Percentiles rank a stretch among this genome's conserved stretches.
Evolutionary conservation across 495 filamentous ascomycete species (phyloP).

Genomic region (Neurospora sp.): DNA sequence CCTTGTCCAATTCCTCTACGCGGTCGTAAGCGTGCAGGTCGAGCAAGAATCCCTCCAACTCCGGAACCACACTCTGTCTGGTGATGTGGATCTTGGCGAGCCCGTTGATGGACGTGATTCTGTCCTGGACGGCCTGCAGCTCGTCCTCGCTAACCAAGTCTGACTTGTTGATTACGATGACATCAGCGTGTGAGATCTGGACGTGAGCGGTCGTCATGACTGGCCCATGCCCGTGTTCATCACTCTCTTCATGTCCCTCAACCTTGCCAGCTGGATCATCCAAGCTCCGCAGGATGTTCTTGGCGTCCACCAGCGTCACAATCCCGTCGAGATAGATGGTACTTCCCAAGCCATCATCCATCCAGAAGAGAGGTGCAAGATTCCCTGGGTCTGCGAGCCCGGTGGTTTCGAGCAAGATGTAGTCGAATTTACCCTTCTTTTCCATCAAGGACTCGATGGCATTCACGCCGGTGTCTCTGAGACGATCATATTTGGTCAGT

Average conservation of each 20-base stretch:
- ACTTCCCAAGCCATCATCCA: constrained; percentile 88
- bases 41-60: constrained; percentile 74
- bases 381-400: constrained; percentile 94
- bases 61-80: constrained; percentile 63
- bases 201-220: constrained; percentile 83
- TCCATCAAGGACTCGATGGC: constrained; percentile 97
- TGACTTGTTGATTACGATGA: constrained; percentile 88
- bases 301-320: constrained; percentile 90
- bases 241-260: constrained; percentile 43
- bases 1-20: constrained; percentile 55
- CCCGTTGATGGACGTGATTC: constrained; percentile 77
- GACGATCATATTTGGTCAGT: background rate
- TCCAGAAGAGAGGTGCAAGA: constrained; percentile 92
- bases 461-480: constrained; percentile 77
- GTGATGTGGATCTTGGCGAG: constrained; percentile 79
- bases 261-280: constrained; percentile 61
- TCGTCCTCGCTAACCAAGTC: constrained; percentile 70
- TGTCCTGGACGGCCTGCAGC: constrained; percentile 50
- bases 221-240: constrained; percentile 38
- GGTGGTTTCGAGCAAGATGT: constrained; percentile 95
- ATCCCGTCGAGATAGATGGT: constrained; percentile 95
- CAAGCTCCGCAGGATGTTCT: constrained; percentile 72
- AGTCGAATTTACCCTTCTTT: constrained; percentile 87
- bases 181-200: constrained; percentile 96
- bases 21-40: constrained; percentile 91